phyloP scores from a whole-genome alignment of 192 early-diverging fungal species.

The Coemansia brasiliensis region DNA sequence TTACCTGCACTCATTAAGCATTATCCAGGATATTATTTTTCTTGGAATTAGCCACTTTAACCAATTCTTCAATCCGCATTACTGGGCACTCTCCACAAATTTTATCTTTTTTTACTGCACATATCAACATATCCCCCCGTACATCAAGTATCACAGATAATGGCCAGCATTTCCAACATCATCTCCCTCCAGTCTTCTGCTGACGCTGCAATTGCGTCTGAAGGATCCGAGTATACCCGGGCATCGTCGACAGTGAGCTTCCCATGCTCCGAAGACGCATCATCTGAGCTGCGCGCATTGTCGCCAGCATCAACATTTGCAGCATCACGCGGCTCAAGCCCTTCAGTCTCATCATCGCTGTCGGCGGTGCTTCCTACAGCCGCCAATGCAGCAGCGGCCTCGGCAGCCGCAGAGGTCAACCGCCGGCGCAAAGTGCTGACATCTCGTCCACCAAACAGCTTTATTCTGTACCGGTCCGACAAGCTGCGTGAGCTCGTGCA shows the following conservation, averaged over 20 bases:
- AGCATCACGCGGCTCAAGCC: slow-evolving; percentile 25
- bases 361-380: slow-evolving; percentile 30
- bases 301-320: slow-evolving; percentile 1
- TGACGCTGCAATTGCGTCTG: slow-evolving; percentile 10
- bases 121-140: background rate
- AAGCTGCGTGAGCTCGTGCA: slow-evolving; percentile 53
- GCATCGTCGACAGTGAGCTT: slow-evolving; percentile 36
- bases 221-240: slow-evolving; percentile 22
- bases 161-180: slow-evolving; percentile 55
- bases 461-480: slow-evolving; percentile 56
- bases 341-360: slow-evolving; percentile 8
- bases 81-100: slow-evolving; percentile 4
- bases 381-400: slow-evolving; percentile 21
- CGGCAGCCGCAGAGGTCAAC: slow-evolving; percentile 28
- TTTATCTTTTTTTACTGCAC: background rate
- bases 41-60: background rate
- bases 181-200: slow-evolving; percentile 28
- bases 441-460: slow-evolving; percentile 56
- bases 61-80: slow-evolving; percentile 6
- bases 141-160: slow-evolving; percentile 13
- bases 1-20: background rate
- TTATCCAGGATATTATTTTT: too few relatives aligned
- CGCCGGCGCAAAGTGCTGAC: slow-evolving; percentile 55
- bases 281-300: background rate
- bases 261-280: slow-evolving; percentile 13